phyloP scores from a whole-genome alignment of 768 basidiomycete species.

The Collybiopsis luxurians region DNA sequence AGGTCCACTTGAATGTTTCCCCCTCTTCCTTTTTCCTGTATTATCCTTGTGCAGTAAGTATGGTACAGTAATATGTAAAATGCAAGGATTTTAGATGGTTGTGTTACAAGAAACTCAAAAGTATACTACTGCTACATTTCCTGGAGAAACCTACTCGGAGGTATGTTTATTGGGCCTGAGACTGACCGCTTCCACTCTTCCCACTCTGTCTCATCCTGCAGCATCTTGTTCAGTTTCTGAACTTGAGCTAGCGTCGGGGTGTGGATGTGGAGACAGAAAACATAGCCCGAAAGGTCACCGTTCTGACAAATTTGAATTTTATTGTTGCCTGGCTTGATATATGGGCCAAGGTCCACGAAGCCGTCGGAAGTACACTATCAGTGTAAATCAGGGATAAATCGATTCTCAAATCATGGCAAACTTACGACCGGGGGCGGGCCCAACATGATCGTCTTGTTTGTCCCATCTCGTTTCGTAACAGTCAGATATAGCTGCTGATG shows the following conservation, averaged over 20 bases:
- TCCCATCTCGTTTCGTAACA: slow-evolving; percentile 31
- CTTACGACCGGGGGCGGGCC: slow-evolving; percentile 41
- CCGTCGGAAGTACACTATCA: slow-evolving; percentile 44
- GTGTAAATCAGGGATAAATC: not conserved
- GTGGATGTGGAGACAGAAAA: slow-evolving; percentile 48
- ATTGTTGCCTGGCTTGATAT: slow-evolving; percentile 40
- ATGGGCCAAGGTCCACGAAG: slow-evolving; percentile 50
- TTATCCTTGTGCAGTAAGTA: slow-evolving; percentile 15
- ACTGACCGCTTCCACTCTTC: slow-evolving; percentile 34
- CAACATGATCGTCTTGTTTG: slow-evolving; percentile 30
- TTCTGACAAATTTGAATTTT: slow-evolving; percentile 39
- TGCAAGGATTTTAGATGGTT: not conserved
- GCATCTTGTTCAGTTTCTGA: slow-evolving; percentile 24
- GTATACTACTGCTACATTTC: not conserved
- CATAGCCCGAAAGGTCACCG: slow-evolving; percentile 41
- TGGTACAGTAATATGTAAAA: slow-evolving; percentile 8
- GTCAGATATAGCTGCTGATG: slow-evolving; percentile 22
- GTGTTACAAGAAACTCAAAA: not conserved
- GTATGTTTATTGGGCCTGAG: slow-evolving; percentile 29
- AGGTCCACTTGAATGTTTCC: slow-evolving; percentile 3
- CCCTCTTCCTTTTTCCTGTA: slow-evolving; percentile 7
- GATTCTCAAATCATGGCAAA: not conserved
- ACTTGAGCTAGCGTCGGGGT: slow-evolving; percentile 47
- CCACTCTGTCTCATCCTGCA: slow-evolving; percentile 37
- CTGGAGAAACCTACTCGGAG: slow-evolving; percentile 10